phyloP scores from a whole-genome alignment of 1,284 basidiomycete species.

The Sanguinoderma infundibulare region DNA sequence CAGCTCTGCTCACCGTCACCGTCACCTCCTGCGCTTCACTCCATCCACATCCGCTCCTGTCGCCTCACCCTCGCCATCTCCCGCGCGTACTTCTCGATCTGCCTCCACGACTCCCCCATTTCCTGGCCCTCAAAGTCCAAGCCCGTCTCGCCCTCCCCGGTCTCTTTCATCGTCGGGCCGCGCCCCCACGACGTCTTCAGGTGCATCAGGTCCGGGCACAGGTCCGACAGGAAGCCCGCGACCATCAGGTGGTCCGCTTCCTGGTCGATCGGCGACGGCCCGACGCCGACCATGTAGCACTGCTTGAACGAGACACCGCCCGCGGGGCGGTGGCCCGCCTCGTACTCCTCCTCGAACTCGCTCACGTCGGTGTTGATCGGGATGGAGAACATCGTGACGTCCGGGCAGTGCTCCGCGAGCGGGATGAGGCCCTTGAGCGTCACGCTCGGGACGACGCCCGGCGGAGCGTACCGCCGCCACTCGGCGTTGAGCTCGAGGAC shows the following conservation, averaged over 20 bases:
- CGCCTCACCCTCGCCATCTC: constrained; percentile 23
- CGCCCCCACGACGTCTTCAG: constrained; percentile 20
- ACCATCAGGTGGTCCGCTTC: constrained; percentile 12
- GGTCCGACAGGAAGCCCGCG: constrained; percentile 24
- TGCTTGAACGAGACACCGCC: constrained; percentile 17
- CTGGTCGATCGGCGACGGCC: constrained; percentile 5
- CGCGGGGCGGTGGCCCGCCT: constrained; percentile 14
- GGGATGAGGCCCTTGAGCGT: constrained; percentile 17
- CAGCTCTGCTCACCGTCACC: background rate
- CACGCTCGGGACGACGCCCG: background rate
- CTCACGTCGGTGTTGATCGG: constrained; percentile 12
- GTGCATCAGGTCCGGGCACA: constrained; percentile 19
- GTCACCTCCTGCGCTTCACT: background rate
- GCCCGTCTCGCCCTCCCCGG: background rate
- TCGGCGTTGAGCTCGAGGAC: constrained; percentile 21
- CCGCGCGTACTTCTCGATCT: constrained; percentile 13
- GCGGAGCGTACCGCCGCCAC: constrained; percentile 14
- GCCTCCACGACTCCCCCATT: constrained; percentile 15
- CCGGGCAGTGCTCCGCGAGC: constrained; percentile 17
- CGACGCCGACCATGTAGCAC: constrained; percentile 13
- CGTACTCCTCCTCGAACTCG: constrained; percentile 10
- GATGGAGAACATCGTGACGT: constrained; percentile 8
- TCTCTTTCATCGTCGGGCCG: background rate
- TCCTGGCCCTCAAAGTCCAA: constrained; percentile 11
- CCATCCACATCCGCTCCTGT: constrained; percentile 23